Evolutionary conservation across 805 yeast genomes (phyloP), one percentile per base, ranked within the genome.

Genomic region (Candida corydali): DNA sequence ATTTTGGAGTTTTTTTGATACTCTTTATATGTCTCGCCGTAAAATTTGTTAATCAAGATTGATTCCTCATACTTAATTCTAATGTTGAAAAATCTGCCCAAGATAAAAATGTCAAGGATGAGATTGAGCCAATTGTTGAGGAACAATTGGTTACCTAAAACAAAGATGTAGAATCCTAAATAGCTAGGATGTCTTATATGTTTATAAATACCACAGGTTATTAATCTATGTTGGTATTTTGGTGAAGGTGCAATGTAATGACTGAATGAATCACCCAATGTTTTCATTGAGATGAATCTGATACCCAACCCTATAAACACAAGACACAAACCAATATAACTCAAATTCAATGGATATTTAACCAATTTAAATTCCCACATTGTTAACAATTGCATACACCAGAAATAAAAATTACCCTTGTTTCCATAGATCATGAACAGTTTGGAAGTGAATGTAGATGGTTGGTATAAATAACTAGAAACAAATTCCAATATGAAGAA

Each of bases 151-250:
- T 51, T 35, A 8, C 70, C 70, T 20, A 56, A 43, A 9, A 50
- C 60, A 31, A 55, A 56, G n/a, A 52, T 33, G 42, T 58, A 54
- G 40, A 63, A 65, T 26, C 71, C 71, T 6, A 59, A 32, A 39
- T 65, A 65, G 36, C 67, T 58, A 12, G 71, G 71, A 39, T 65
- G 71, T 34, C 70, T 41, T 18, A 50, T 36, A 40, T 41, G 44
- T 6, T 41, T 25, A 39, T 59, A 65, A n/a, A 62, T 39, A 1
- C 71, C 71, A 10, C 32, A 28, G 9, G 67, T 62, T 18, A 64
- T 54, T 23, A 65, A 44, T 31, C 29, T 32, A 8, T 43, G 44
- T 3, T 41, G 38, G 7, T 26, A 22, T 7, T 31, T 32, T 9
- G 41, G 34, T 8, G 45, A 42, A 5, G 59, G 49, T 10, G 44